Evolutionary conservation across 2,329 filamentous ascomycete species (phyloP).

Genomic region (Nemania sp.): DNA sequence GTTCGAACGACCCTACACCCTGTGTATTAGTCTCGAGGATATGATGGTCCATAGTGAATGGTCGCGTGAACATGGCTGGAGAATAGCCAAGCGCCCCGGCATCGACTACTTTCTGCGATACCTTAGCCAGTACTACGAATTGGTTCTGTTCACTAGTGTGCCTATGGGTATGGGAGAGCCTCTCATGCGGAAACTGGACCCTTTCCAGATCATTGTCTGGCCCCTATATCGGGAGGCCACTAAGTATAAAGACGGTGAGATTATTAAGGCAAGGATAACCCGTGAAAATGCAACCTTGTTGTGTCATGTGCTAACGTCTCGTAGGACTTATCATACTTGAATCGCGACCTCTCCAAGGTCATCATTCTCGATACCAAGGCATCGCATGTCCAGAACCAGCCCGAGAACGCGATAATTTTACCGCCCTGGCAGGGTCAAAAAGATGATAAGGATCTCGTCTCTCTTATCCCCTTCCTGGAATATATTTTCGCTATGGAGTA

Average conservation of each 20-base stretch:
- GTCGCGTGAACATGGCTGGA: conserved; percentile 92
- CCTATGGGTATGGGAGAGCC: conserved; percentile 84
- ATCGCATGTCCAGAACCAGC: conserved; percentile 81
- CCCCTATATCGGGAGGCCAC: conserved; percentile 96
- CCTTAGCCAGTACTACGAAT: conserved; percentile 95
- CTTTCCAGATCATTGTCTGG: conserved; percentile 93
- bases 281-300: not conserved
- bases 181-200: conserved; percentile 89
- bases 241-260: conserved; percentile 92
- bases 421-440: conserved; percentile 86
- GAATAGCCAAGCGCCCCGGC: conserved; percentile 90
- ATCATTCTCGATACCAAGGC: conserved; percentile 90
- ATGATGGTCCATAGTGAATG: conserved; percentile 94
- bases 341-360: conserved; percentile 92
- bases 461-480: conserved; percentile 93
- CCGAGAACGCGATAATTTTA: conserved; percentile 93
- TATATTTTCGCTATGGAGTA: conserved; percentile 95
- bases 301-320: not conserved
- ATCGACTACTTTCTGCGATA: conserved; percentile 98
- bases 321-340: conserved; percentile 95
- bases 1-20: conserved; percentile 84
- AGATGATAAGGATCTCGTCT: conserved; percentile 83
- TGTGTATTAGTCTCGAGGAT: conserved; percentile 91
- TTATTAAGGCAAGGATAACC: conserved; percentile 74
- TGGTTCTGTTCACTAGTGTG: conserved; percentile 92